Conservation (phyloP, 257 asterid species). For the Pogostemon cablin region DNA sequence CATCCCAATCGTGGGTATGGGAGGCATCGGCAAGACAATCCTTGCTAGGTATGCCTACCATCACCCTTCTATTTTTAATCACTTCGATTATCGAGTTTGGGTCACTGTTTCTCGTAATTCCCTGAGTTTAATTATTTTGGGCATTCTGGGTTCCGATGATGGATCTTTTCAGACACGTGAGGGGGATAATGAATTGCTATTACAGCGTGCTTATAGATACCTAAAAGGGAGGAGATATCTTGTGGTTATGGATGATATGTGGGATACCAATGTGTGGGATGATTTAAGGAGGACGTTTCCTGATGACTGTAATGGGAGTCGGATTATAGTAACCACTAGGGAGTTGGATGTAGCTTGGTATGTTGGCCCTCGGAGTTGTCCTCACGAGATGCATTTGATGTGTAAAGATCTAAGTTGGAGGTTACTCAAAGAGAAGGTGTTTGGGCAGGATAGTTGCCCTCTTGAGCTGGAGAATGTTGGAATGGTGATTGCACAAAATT, state of each 20-base stretch:
- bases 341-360: background rate
- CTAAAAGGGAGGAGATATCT: background rate
- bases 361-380: background rate
- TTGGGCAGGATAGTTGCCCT: background rate
- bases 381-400: constrained; percentile 1
- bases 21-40: background rate
- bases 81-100: background rate
- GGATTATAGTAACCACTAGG: background rate
- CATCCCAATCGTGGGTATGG: background rate
- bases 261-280: background rate
- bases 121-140: background rate
- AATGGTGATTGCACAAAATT: background rate
- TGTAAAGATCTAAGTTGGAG: background rate
- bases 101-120: background rate
- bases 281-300: background rate
- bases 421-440: background rate
- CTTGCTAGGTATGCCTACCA: background rate
- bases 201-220: background rate
- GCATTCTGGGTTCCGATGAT: background rate
- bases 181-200: background rate
- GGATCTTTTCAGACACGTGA: background rate
- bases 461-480: background rate
- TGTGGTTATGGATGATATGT: background rate
- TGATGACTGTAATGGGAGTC: background rate
- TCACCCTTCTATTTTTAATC: background rate